Base-by-base conservation (phyloP, 2,329 filamentous ascomycete species). In the Tolypocladium tundrense region DNA sequence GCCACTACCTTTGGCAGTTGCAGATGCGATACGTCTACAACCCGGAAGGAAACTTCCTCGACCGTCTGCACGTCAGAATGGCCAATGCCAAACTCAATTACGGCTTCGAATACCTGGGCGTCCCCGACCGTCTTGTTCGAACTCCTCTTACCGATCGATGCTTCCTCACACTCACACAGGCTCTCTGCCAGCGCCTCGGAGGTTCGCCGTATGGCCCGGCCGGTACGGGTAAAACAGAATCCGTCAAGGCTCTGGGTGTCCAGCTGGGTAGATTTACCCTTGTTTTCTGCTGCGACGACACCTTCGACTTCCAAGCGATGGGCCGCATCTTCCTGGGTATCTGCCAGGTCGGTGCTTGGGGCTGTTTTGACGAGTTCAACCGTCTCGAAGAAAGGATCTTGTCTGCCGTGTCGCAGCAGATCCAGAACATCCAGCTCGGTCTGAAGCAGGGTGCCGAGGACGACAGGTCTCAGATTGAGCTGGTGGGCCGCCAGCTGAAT, bases 281-380 rank as follows among this genome's bases (percentile, higher is more conserved):
- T 33, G 95, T 99, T 35, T 99, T 99, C 78, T 99, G 95, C 73
- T 99, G 94, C 77, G 94, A 99, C 70, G 94, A 99, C 74, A 99
- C 94, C 0, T 99, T 99, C 68, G 94, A 99, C 73, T 99, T 97
- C 80, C 94, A 99, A 69, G 94, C 94, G 55, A 99, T 99, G 94
- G 95, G 95, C 16, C 90, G 94, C 65, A 99, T 99, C 66, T 99
- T 99, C 82, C 81, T 99, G 41, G 94, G 94, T 81, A 96, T 99
- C 61, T 99, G 95, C 72, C 94, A 99, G 72, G 94, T 99, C 53
- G 94, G 94, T 71, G 94, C 94, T 5, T 99, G 94, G 94, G 95
- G 95, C 67, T 99, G 94, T 78, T 99, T 99, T 73, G 94, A 99
- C 69, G 94, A 99, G 77, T 99, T 99, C 80, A 99, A 99, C 75